phyloP scores from a whole-genome alignment of 1,139 yeast genomes.

The Meyerozyma athensensis region DNA sequence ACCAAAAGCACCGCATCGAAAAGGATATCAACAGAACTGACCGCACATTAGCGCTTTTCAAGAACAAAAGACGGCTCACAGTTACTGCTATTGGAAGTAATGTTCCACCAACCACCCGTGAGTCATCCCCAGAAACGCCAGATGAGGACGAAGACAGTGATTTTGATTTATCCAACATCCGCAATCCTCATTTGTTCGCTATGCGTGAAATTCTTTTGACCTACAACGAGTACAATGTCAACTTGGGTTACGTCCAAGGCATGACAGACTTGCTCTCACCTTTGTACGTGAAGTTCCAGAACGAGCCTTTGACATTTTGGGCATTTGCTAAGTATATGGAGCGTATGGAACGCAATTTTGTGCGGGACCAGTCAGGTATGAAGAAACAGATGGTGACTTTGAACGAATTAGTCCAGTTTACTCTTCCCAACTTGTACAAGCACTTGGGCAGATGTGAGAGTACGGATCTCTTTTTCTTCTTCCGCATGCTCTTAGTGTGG shows the following conservation, averaged over 20 bases:
- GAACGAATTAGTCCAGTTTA: slow-evolving; percentile 78
- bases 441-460: slow-evolving; percentile 88
- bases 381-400: slow-evolving; percentile 79
- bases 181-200: slow-evolving; percentile 62
- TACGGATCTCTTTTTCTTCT: slow-evolving; percentile 85
- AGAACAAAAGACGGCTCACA: slow-evolving; percentile 33
- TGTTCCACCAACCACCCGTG: slow-evolving; percentile 19
- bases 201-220: slow-evolving; percentile 80
- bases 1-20: slow-evolving; percentile 83
- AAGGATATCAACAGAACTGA: slow-evolving; percentile 94
- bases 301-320: slow-evolving; percentile 84
- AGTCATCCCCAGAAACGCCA: slow-evolving; percentile 37
- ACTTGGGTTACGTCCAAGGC: slow-evolving; percentile 95
- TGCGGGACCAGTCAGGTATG: slow-evolving; percentile 91
- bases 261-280: slow-evolving; percentile 95
- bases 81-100: slow-evolving; percentile 15
- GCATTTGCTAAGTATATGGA: slow-evolving; percentile 87
- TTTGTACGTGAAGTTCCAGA: slow-evolving; percentile 68
- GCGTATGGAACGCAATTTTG: slow-evolving; percentile 89
- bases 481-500: slow-evolving; percentile 93
- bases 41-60: slow-evolving; percentile 64
- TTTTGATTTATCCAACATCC: slow-evolving; percentile 46
- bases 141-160: slow-evolving; percentile 50
- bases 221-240: slow-evolving; percentile 76
- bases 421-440: slow-evolving; percentile 78